Percentiles rank a stretch among this genome's conserved stretches.
Evolutionary conservation across 768 basidiomycete species (phyloP).

Genomic region (Melanogaster broomeanus): DNA sequence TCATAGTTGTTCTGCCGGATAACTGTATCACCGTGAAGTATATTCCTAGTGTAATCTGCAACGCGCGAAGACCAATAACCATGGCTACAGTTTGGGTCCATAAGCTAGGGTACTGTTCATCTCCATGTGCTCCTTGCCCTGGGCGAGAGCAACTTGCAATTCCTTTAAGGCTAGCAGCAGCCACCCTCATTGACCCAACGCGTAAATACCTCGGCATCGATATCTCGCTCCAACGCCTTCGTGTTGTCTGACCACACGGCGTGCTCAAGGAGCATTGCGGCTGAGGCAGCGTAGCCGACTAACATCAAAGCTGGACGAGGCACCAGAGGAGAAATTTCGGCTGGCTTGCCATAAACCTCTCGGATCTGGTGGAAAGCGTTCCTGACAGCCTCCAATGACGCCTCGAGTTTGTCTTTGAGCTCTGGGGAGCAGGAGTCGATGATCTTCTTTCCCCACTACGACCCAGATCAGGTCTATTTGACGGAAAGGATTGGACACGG

Average conservation of each 20-base stretch:
- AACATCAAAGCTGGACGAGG: constrained; percentile 61
- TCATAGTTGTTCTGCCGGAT: too few species aligned
- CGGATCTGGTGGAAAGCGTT: constrained; percentile 43
- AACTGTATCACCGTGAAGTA: not conserved
- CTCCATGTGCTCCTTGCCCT: constrained; percentile 2
- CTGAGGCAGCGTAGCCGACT: constrained; percentile 54
- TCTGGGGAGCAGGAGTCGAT: constrained; percentile 43
- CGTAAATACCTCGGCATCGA: constrained; percentile 53
- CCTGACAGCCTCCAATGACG: constrained; percentile 35
- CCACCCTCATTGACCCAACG: constrained; percentile 51
- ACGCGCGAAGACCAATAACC: not conserved
- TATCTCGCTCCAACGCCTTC: constrained; percentile 30
- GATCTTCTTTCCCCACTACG: constrained; percentile 54
- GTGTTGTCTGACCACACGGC: constrained; percentile 54
- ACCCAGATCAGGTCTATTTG: not conserved
- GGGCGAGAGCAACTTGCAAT: constrained; percentile 9
- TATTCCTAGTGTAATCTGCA: not conserved
- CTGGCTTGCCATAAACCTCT: constrained; percentile 39
- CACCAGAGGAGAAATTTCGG: constrained; percentile 43
- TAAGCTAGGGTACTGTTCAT: constrained; percentile 20
- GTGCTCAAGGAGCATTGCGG: constrained; percentile 66
- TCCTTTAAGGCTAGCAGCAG: constrained; percentile 30
- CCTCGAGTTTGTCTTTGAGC: constrained; percentile 30
- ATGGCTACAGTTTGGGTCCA: constrained; percentile 19
- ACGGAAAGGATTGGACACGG: not conserved